phyloP scores from a whole-genome alignment of 1,139 yeast species.

The Suhomyces chickasaworum region DNA sequence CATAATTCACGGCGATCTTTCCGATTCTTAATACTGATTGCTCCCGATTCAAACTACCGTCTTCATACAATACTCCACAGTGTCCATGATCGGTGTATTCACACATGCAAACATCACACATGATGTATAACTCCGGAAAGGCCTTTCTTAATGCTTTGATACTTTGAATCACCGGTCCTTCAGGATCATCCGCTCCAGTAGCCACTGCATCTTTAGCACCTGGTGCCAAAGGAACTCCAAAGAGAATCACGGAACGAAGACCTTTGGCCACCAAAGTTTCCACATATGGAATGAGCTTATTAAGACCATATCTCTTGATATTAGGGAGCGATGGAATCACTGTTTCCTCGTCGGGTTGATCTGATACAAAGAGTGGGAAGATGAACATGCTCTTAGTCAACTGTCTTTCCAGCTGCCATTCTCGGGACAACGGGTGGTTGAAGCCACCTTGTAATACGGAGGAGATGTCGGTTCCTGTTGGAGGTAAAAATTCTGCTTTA shows the following conservation, averaged over 20 bases:
- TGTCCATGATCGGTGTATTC: constrained; percentile 97
- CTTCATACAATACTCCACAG: constrained; percentile 87
- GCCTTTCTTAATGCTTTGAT: constrained; percentile 61
- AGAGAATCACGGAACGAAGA: constrained; percentile 77
- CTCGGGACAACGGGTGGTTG: constrained; percentile 83
- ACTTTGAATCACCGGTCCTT: constrained; percentile 89
- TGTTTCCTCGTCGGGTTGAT: constrained; percentile 77
- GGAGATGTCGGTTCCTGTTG: constrained; percentile 62
- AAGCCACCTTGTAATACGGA: constrained; percentile 92
- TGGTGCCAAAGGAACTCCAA: constrained; percentile 83
- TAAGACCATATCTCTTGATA: constrained; percentile 84
- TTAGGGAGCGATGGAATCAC: constrained; percentile 79
- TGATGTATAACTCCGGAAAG: constrained; percentile 81
- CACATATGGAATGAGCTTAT: constrained; percentile 75
- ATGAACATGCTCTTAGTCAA: constrained; percentile 87
- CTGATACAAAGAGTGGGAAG: constrained; percentile 87
- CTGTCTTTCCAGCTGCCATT: constrained; percentile 89
- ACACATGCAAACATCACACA: constrained; percentile 96
- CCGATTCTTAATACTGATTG: constrained; percentile 80
- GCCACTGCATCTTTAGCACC: constrained; percentile 81
- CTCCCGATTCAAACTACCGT: constrained; percentile 80
- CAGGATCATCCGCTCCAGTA: constrained; percentile 92
- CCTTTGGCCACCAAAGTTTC: constrained; percentile 75
- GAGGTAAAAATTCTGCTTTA: constrained; percentile 65
- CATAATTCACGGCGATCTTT: constrained; percentile 94